Evolutionary conservation across 805 yeast genomes (phyloP).

Genomic region (Spathaspora hagerdaliae): DNA sequence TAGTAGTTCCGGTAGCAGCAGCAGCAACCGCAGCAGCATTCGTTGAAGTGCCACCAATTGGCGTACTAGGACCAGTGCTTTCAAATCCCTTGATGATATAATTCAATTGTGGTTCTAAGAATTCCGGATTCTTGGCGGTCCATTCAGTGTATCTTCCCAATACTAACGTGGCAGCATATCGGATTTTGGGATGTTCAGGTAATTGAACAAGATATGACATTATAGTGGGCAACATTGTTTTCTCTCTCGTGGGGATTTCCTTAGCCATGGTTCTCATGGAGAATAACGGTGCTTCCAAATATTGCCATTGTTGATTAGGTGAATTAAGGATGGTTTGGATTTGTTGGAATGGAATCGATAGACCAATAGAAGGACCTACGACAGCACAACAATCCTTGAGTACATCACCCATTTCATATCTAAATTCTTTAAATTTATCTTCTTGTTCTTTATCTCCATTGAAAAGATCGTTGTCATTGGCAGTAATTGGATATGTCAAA

Average conservation of each 20-base stretch:
- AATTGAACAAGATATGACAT: conserved; percentile 64
- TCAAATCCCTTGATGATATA: conserved; percentile 76
- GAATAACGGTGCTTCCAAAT: conserved; percentile 85
- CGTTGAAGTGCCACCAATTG: conserved; percentile 40
- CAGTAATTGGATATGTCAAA: conserved; percentile 62
- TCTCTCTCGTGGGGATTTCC: conserved; percentile 69
- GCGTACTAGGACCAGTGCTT: conserved; percentile 16
- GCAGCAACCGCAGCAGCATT: conserved; percentile 72
- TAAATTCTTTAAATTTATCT: conserved; percentile 88
- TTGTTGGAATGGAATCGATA: conserved; percentile 63
- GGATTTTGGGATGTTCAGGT: conserved; percentile 81
- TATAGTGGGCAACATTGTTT: conserved; percentile 66
- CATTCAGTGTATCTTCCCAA: conserved; percentile 96
- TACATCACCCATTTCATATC: conserved; percentile 98
- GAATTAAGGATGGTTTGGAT: conserved; percentile 31
- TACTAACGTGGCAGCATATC: conserved; percentile 91
- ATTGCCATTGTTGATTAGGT: conserved; percentile 59
- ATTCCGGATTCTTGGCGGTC: conserved; percentile 84
- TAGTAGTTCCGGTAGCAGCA: conserved; percentile 22
- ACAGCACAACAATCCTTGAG: conserved; percentile 92
- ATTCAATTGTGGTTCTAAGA: conserved; percentile 73
- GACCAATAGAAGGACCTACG: conserved; percentile 69
- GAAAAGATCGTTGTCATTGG: conserved; percentile 41
- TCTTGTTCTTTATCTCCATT: conserved; percentile 71
- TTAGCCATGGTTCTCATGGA: conserved; percentile 92